phyloP scores from a whole-genome alignment of 768 basidiomycete species.

The Russula foetens region DNA sequence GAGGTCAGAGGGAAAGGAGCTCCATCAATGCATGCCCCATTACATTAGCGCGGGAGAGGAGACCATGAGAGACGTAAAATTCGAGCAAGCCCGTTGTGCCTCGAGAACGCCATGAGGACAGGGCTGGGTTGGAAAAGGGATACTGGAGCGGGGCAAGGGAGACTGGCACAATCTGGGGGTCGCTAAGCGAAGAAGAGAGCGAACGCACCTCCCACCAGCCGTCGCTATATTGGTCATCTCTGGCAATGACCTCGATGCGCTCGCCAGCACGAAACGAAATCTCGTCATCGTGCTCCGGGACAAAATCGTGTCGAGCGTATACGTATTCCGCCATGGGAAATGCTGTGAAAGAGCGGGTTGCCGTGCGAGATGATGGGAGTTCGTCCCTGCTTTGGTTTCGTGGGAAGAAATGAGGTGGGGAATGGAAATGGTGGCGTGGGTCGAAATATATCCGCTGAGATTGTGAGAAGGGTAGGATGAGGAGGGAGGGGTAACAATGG shows the following conservation, averaged over 20 bases:
- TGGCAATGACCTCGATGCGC: constrained; percentile 82
- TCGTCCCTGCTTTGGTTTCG: not conserved
- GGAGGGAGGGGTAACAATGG: no score
- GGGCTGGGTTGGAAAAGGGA: not conserved
- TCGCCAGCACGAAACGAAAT: constrained; percentile 80
- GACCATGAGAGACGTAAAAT: not conserved
- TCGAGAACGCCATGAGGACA: constrained; percentile 4
- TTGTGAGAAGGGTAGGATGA: no score
- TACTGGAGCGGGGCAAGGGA: not conserved
- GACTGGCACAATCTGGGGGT: no score
- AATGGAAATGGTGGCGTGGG: no score
- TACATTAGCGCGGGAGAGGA: not conserved
- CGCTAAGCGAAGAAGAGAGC: not conserved
- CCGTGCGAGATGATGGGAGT: no score
- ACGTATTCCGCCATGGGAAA: constrained; percentile 69
- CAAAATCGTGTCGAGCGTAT: constrained; percentile 81
- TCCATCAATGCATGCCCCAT: not conserved
- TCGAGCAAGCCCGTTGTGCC: not conserved
- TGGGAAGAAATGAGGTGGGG: not conserved
- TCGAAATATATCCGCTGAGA: no score
- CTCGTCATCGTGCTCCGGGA: constrained; percentile 93
- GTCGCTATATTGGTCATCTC: constrained; percentile 87
- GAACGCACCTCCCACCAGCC: constrained; percentile 87
- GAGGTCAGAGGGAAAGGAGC: not conserved
- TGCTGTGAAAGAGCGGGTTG: not conserved